Evolutionary conservation across 2,329 filamentous ascomycete species (phyloP).

Genomic region (Neopestalotiopsis sp.): DNA sequence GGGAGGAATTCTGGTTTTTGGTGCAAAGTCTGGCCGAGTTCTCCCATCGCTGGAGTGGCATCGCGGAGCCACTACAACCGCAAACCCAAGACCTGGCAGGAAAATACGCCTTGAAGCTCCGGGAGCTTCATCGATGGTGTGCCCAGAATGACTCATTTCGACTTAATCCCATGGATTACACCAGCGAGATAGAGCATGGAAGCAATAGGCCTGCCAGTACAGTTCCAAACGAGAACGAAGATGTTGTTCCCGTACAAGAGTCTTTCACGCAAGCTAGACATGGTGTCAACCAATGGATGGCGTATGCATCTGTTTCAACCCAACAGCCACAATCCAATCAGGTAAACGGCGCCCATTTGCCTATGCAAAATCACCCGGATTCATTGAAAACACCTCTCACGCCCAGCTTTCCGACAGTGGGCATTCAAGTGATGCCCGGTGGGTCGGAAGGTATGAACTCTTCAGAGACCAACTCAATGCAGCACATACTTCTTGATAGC

Average conservation of each 20-base stretch:
- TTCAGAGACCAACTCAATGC: conserved; percentile 35
- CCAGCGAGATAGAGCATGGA: conserved; percentile 20
- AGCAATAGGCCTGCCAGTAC: no score
- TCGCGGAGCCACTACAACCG: background rate
- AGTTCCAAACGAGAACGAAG: background rate
- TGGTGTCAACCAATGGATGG: background rate
- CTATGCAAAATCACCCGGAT: background rate
- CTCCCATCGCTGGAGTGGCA: conserved; percentile 28
- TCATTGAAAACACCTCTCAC: background rate
- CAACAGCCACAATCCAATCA: background rate
- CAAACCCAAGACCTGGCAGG: conserved; percentile 23
- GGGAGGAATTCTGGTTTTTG: conserved; percentile 29
- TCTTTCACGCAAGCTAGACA: background rate
- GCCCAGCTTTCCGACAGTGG: background rate
- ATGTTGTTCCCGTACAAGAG: background rate
- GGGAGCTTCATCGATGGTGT: conserved; percentile 23
- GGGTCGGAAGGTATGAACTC: background rate
- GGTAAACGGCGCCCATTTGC: background rate
- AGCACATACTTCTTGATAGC: conserved; percentile 30
- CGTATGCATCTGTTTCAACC: background rate
- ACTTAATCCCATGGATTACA: conserved; percentile 23
- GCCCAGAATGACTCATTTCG: conserved; percentile 20
- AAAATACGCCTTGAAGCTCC: conserved; percentile 28
- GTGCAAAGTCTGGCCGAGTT: conserved; percentile 35
- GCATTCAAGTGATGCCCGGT: background rate